Conservation (phyloP, 805 yeast genomes). For the Starmerella gropengiesseri region DNA sequence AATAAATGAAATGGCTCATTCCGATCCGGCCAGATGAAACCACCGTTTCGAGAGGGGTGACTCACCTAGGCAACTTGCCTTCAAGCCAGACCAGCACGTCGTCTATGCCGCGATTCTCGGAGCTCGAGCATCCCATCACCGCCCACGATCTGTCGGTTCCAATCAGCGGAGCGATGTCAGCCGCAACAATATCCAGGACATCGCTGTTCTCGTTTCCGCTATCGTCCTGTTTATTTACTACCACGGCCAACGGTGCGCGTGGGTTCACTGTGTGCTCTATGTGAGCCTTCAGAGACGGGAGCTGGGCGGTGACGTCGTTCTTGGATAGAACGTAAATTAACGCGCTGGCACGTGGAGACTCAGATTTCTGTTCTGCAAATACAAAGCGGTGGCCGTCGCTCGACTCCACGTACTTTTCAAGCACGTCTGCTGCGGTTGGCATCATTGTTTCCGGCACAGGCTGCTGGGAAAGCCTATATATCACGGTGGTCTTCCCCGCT, state of each 20-base stretch:
- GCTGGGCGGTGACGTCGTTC: not conserved
- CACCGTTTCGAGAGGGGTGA: not conserved
- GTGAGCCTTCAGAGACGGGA: not conserved
- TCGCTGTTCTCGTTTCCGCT: conserved; percentile 11
- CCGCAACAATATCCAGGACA: conserved; percentile 30
- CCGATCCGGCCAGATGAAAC: not conserved
- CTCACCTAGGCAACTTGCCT: conserved; percentile 11
- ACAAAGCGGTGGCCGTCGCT: conserved; percentile 10
- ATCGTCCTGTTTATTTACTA: conserved; percentile 16
- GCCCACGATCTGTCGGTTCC: conserved; percentile 17
- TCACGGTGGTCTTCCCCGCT: conserved; percentile 18
- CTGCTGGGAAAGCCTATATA: conserved; percentile 17
- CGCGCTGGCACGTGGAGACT: conserved; percentile 13
- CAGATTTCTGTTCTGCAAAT: conserved; percentile 17
- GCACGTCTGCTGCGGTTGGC: conserved; percentile 17
- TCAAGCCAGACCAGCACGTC: conserved; percentile 13
- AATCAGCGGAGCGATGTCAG: conserved; percentile 24
- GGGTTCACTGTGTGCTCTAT: not conserved
- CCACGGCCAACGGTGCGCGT: conserved; percentile 13
- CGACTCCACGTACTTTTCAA: conserved; percentile 12
- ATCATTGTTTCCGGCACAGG: conserved; percentile 19
- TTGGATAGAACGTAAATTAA: conserved; percentile 12
- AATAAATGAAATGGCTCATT: not conserved
- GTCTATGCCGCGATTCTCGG: conserved; percentile 3
- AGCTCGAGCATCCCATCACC: conserved; percentile 14